Base-by-base conservation (phyloP, 2,329 filamentous ascomycete species). In the Exutisphaerella laricina region DNA sequence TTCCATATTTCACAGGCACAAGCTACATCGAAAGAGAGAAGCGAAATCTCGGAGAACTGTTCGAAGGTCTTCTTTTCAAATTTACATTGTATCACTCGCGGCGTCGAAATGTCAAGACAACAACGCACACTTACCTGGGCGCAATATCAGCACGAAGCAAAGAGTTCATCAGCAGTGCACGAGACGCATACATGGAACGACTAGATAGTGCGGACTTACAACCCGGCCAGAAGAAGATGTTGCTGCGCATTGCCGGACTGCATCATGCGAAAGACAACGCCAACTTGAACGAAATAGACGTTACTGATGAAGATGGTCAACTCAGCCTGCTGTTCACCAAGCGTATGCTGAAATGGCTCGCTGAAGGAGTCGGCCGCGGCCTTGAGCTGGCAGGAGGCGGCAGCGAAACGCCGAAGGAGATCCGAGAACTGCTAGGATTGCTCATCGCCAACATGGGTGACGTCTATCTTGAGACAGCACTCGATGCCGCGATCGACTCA, bases 341-440 rank as follows among this genome's bases (percentile, higher is more conserved):
- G 68, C 79, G 92, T 44, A 98, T 98, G 89, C 77, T 98, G 47
- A 94, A 87, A 62, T 98, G 92, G 92, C 72, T 98, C 29, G 92
- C 92, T 2, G 92, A 98, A 70, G 88, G 87, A 49, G 90, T 98
- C 17, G 85, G 92, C 28, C 77, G 92, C 50, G 88, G 88, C 0
- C 74, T 98, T 7, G 92, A 98, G 64, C 74, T 98, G n/a, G 88
- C 86, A 17, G 84, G 86, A 17, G 57, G 59, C 18, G 82, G 82
- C 39, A 84, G 77, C 44, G 92, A 98, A 56, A 96, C 88, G 4
- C 88, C 92, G 12, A 97, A 94, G 64, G 92, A 98, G 64, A 87
- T 97, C 43, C 85, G 84, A 33, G 81, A 87, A 47, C 75, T 97
- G 17, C 75, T 96, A 23, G 85, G 84, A 60, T 76, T 97, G 17